Conservation (phyloP, 768 basidiomycete species). For the Mycena vulgaris region DNA sequence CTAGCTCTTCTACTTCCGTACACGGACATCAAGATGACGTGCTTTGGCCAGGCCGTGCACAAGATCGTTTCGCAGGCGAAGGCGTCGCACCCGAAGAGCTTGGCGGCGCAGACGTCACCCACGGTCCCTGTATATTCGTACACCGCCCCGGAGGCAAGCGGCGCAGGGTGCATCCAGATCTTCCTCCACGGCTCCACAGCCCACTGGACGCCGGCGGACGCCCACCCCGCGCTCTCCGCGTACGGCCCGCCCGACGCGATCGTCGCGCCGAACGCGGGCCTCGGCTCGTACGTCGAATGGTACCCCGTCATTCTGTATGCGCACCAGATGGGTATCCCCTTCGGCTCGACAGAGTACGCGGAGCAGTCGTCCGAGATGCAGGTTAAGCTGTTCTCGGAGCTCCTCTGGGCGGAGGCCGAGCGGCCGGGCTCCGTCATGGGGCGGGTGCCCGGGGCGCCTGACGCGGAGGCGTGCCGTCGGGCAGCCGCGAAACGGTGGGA, state of each 20-base stretch:
- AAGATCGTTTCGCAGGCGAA: constrained; percentile 49
- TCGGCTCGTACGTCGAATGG: constrained; percentile 56
- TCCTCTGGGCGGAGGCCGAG: not conserved
- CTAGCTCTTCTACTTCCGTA: constrained; percentile 3
- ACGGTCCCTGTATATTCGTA: constrained; percentile 45
- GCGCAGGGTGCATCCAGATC: constrained; percentile 52
- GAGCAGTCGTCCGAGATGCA: constrained; percentile 42
- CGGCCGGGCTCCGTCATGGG: constrained; percentile 3
- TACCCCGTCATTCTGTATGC: constrained; percentile 46
- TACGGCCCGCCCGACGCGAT: constrained; percentile 49
- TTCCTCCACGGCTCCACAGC: constrained; percentile 42
- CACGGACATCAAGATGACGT: constrained; percentile 55
- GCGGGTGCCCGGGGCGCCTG: not conserved
- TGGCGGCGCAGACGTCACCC: constrained; percentile 39
- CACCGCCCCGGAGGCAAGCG: constrained; percentile 52
- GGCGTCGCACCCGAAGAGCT: constrained; percentile 25
- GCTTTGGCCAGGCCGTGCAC: constrained; percentile 54
- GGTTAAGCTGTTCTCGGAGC: not conserved
- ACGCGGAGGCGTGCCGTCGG: not conserved
- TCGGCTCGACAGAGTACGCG: constrained; percentile 41
- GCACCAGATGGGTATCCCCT: constrained; percentile 35
- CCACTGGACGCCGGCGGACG: constrained; percentile 31
- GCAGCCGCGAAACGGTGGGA: constrained; percentile 13
- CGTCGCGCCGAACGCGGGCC: constrained; percentile 57
- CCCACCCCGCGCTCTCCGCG: constrained; percentile 38